Base-by-base conservation (phyloP, 2,329 filamentous ascomycete species). In the Fusarium sp. region DNA sequence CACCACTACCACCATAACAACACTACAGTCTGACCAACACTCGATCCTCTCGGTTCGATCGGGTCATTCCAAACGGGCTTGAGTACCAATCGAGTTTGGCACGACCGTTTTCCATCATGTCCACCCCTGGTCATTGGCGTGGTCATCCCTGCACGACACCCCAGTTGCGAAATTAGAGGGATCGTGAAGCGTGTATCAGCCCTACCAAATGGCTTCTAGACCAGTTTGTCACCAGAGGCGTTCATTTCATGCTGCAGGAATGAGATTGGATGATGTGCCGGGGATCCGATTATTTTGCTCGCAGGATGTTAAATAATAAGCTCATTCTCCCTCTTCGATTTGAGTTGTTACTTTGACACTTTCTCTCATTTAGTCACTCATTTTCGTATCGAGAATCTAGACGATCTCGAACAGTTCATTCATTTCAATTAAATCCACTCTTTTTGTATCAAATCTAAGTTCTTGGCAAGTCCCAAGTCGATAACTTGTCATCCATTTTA, bases 141-240 rank as follows among this genome's bases (percentile, higher is more conserved):
- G 25, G 54, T 22, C 31, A 54, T 45, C 62, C 57, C 62, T 74
- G 64, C 17, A 46, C 25, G 7, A 6, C 3, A 50, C 38, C 66
- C 63, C 69, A 56, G 63, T 54, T 46, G 35, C 54, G 68, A 77
- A 75, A 77, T 77, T 77, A 71, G 67, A 77, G 55, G 75, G 73
- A 70, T 64, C 50, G 39, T n/a, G 39, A 18, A 55, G 56, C 46
- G 18, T 72, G 75, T 75, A 50, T 75, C 75, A 76, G 75, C 75
- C 75, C 73, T 77, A 76, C 68, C 46, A 55, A 76, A 71, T 70
- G 74, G 70, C 70, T 71, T 77, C 68, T 74, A 73, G 62, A 17
- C 41, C 58, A 44, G 25, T 54, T 55, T 50, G 53, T 27, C 25
- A n/a, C 49, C 49, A 53, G 49, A 53, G 33, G 49, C 33, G 33